Evolutionary conservation across 2,329 filamentous ascomycete genomes (phyloP).

Genomic region (Fusarium cyanostomum): DNA sequence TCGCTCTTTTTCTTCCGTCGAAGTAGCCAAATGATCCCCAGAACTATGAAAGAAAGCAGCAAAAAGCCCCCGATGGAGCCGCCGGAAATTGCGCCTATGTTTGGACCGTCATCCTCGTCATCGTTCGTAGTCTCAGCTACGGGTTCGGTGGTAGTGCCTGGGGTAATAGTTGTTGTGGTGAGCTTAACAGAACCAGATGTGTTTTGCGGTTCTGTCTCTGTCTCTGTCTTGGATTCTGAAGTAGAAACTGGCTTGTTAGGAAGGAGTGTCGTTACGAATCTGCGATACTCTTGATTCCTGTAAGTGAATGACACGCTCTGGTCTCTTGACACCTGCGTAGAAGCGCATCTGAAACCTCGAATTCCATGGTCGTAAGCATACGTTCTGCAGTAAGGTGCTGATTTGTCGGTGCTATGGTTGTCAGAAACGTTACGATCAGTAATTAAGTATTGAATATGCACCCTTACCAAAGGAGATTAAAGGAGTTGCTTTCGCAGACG

Average conservation of each 20-base stretch:
- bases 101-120: neutral
- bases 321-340: neutral
- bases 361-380: slow-evolving; percentile 20
- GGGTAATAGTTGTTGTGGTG: neutral
- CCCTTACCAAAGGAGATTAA: slow-evolving; percentile 27
- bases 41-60: neutral
- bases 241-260: neutral
- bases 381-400: slow-evolving; percentile 23
- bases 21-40: slow-evolving; percentile 14
- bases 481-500: slow-evolving; percentile 27
- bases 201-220: neutral
- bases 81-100: slow-evolving; percentile 24
- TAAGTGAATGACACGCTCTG: slow-evolving; percentile 24
- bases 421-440: fast-evolving
- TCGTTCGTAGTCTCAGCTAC: neutral
- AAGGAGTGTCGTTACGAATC: neutral
- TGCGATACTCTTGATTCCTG: neutral
- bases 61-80: slow-evolving; percentile 21
- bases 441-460: fast-evolving
- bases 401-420: slow-evolving; percentile 7
- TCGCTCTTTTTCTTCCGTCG: slow-evolving; percentile 12
- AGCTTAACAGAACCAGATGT: neutral
- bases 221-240: neutral
- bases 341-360: slow-evolving; percentile 20
- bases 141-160: neutral